These are phyloP conservation scores for Tetradesmus lagerheimii DNA, from an alignment of 139 green algal genomes.

Conservation along the genomic window DNA sequence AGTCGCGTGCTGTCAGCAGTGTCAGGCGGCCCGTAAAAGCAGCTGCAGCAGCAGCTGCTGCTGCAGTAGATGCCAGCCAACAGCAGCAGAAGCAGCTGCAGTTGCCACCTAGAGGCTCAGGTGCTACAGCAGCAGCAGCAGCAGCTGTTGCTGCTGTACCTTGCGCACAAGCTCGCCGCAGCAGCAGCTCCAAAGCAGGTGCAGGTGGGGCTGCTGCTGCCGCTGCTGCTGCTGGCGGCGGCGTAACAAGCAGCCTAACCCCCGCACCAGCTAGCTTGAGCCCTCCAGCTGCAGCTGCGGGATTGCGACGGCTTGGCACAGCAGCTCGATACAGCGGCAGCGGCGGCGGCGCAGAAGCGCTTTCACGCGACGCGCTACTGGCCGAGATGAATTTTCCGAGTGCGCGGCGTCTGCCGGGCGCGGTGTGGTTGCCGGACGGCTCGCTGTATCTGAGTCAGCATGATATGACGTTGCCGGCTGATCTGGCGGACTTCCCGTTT, in stretches of 20 bases:
- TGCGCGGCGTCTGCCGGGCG: not conserved
- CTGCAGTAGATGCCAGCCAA: not conserved
- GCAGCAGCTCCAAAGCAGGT: not conserved
- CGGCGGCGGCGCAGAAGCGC: not conserved
- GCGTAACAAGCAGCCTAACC: not conserved
- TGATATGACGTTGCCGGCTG: slow-evolving; percentile 1
- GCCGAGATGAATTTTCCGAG: not conserved
- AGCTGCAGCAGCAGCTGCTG: not conserved
- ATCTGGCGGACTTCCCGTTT: not conserved
- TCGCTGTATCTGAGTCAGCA: not conserved
- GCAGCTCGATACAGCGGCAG: not conserved
- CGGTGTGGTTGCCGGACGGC: not conserved
- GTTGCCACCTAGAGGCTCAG: not conserved
- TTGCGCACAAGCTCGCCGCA: not conserved
- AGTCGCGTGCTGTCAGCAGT: not conserved
- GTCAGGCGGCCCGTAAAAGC: not conserved
- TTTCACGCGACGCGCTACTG: not conserved
- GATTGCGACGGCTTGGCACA: not conserved
- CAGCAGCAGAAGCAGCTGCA: not conserved
- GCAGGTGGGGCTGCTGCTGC: not conserved
- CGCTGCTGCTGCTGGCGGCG: too few relatives aligned
- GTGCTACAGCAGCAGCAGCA: too few relatives aligned
- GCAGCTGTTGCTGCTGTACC: not conserved
- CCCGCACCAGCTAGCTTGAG: not conserved
- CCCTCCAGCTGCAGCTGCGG: too few relatives aligned